Conservation (phyloP, 2,329 filamentous ascomycete species). For the Cordyceps javanica region DNA sequence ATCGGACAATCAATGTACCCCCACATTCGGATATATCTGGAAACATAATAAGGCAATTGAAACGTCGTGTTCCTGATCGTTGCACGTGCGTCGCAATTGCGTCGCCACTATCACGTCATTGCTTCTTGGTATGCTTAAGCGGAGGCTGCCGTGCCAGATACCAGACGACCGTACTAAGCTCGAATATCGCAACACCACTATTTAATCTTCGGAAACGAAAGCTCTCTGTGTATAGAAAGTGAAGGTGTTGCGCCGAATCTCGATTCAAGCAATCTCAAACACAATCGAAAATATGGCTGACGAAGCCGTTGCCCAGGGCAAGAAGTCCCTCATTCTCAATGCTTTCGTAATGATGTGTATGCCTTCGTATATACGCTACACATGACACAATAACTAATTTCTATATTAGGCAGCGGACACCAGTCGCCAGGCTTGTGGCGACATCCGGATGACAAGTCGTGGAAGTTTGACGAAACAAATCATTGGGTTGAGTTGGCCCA, state of each 20-base stretch:
- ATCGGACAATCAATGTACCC: neutral
- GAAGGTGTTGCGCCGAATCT: too few species aligned
- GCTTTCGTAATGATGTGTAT: constrained; percentile 34
- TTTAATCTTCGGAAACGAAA: too few species aligned
- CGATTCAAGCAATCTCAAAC: neutral
- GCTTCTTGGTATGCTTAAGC: neutral
- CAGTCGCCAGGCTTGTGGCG: constrained; percentile 46
- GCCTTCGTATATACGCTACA: neutral
- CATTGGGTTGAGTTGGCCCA: constrained; percentile 55
- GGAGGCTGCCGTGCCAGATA: neutral
- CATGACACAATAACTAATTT: neutral
- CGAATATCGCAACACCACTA: neutral
- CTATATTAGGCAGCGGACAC: constrained; percentile 28
- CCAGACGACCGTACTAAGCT: neutral
- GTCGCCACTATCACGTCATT: constrained; percentile 9
- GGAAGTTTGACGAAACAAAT: constrained; percentile 52
- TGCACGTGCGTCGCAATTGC: neutral
- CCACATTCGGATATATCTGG: neutral
- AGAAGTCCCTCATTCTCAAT: constrained; percentile 34
- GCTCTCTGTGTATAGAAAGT: too few species aligned
- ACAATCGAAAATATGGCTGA: neutral
- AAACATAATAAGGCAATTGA: neutral
- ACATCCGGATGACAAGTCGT: constrained; percentile 59
- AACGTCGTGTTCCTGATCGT: neutral
- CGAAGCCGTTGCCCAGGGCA: neutral